phyloP scores from a whole-genome alignment of 2,329 filamentous ascomycete species.

The Trichoderma asperellum region DNA sequence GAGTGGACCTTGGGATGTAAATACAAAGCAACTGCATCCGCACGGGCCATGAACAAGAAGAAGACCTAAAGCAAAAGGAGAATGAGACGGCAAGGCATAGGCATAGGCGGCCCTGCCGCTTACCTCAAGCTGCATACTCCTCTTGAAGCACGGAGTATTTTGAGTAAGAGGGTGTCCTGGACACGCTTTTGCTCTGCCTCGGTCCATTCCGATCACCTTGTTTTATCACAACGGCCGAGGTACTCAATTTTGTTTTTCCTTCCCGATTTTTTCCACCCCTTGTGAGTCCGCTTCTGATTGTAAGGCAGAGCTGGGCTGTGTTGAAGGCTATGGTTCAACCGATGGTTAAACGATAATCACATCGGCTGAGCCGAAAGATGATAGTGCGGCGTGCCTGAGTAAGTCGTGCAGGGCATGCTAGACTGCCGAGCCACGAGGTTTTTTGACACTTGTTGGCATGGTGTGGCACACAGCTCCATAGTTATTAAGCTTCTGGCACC shows the following conservation, averaged over 20 bases:
- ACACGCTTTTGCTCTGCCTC: neutral
- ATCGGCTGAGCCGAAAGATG: constrained; percentile 16
- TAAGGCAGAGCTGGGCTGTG: neutral
- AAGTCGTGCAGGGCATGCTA: constrained; percentile 26
- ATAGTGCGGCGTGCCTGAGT: constrained; percentile 29
- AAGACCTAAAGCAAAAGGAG: neutral
- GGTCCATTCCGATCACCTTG: neutral
- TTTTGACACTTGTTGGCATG: constrained; percentile 22
- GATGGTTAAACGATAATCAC: neutral
- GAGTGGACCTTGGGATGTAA: neutral
- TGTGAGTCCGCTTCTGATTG: neutral
- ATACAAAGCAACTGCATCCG: neutral
- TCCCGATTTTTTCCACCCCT: neutral
- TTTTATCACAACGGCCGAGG: neutral
- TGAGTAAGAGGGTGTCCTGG: neutral
- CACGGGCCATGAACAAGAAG: neutral
- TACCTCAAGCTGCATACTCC: neutral
- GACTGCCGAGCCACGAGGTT: constrained; percentile 29
- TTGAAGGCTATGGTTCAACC: constrained; percentile 5
- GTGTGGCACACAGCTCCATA: constrained; percentile 26
- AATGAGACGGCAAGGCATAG: neutral
- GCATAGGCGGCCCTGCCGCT: neutral
- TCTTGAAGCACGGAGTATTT: neutral
- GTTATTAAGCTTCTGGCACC: constrained; percentile 28
- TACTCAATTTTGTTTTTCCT: neutral